These are phyloP conservation scores for Wickerhamiella nectarea DNA, from an alignment of 805 yeast genomes.

Conservation along the genomic window DNA sequence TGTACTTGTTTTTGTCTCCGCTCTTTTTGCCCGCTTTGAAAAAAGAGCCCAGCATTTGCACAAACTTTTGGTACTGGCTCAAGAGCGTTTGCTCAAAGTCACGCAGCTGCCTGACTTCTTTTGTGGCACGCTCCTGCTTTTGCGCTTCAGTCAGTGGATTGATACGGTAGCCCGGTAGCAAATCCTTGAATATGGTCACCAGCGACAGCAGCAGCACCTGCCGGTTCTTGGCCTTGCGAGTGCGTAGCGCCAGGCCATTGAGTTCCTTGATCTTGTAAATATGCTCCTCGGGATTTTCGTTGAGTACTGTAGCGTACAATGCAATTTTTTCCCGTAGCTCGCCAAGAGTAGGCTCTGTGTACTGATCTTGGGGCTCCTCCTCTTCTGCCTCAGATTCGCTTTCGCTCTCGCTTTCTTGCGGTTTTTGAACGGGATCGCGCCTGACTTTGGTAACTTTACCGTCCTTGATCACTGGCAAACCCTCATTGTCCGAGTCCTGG, in stretches of 20 bases:
- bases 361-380: conserved; percentile 26
- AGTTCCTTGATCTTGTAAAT: conserved; percentile 46
- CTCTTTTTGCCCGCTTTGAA: conserved; percentile 28
- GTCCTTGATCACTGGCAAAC: conserved; percentile 61
- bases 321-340: conserved; percentile 76
- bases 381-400: conserved; percentile 21
- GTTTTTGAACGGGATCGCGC: conserved; percentile 18
- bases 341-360: conserved; percentile 40
- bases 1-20: conserved; percentile 13
- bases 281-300: conserved; percentile 85
- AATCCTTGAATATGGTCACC: conserved; percentile 68
- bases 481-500: conserved; percentile 36
- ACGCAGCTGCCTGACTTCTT: conserved; percentile 66
- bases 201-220: conserved; percentile 62
- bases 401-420: conserved; percentile 18
- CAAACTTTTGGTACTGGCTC: conserved; percentile 50
- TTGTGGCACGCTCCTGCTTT: conserved; percentile 65
- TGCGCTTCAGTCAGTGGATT: conserved; percentile 73
- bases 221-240: conserved; percentile 39
- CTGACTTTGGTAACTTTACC: conserved; percentile 42
- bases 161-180: conserved; percentile 80
- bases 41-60: conserved; percentile 39
- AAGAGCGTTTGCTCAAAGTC: conserved; percentile 70
- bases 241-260: conserved; percentile 17
- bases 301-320: conserved; percentile 55